A percentile compares a stretch with the other conserved stretches of the same genome.
These are phyloP conservation scores for Warburgia ugandensis DNA, from an alignment of 164 flowering plant species.

Conservation along the genomic window DNA sequence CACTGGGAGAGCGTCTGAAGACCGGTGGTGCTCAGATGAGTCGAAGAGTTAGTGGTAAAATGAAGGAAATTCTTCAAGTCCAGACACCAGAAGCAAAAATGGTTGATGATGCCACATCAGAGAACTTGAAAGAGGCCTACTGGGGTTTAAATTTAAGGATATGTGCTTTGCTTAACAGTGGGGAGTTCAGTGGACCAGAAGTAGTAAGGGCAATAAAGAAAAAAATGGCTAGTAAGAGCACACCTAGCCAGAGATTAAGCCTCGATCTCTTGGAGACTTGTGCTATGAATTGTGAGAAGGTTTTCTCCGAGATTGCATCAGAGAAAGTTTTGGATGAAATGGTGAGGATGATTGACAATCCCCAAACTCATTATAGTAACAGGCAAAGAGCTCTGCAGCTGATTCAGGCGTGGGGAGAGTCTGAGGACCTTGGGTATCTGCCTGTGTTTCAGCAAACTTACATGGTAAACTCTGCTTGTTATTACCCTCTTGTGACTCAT, in stretches of 20 bases:
- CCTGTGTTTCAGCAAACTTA: conserved; percentile 81
- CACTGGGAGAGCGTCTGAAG: conserved; percentile 52
- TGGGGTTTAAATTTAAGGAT: conserved; percentile 82
- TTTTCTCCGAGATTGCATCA: conserved; percentile 78
- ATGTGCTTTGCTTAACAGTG: conserved; percentile 55
- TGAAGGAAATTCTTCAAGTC: conserved; percentile 63
- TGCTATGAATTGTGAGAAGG: conserved; percentile 85
- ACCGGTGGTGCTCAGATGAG: conserved; percentile 64
- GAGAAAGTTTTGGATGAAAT: conserved; percentile 90
- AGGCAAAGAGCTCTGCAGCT: conserved; percentile 52
- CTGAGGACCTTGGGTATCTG: conserved; percentile 66
- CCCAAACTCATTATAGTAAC: conserved; percentile 30
- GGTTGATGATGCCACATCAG: conserved; percentile 76
- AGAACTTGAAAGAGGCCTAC: conserved; percentile 54
- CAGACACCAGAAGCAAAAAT: conserved; percentile 67
- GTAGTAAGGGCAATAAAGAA: conserved; percentile 66
- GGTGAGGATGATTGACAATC: conserved; percentile 71
- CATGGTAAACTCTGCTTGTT: conserved; percentile 31
- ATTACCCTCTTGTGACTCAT: background rate
- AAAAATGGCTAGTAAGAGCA: conserved; percentile 43
- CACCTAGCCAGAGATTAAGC: conserved; percentile 38
- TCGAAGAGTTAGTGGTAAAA: conserved; percentile 46
- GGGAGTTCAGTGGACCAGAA: conserved; percentile 62
- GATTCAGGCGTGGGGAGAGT: conserved; percentile 79
- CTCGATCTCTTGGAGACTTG: conserved; percentile 75